Evolutionary conservation across 176 grass and related monocot species (phyloP).

Genomic region (Panicum miliaceum): DNA sequence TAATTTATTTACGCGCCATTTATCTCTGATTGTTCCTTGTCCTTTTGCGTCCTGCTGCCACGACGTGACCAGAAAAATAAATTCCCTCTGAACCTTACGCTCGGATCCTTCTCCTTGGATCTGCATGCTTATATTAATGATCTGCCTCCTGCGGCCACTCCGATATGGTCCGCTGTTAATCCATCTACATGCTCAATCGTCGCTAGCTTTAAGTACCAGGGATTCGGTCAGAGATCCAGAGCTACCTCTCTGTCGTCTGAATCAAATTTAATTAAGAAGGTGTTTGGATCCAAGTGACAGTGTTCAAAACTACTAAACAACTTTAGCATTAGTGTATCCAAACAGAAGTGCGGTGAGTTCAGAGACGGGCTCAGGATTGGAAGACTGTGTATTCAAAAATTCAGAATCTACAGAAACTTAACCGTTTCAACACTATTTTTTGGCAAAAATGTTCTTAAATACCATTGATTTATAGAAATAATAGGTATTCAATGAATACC

Average conservation of each 20-base stretch:
- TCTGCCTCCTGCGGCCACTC: slow-evolving; percentile 9
- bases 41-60: neutral
- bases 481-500: too few species aligned
- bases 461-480: too few species aligned
- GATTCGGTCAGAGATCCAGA: slow-evolving; percentile 19
- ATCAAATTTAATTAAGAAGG: neutral
- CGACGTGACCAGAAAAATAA: slow-evolving; percentile 29
- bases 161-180: neutral
- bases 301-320: too few species aligned
- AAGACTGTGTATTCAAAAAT: too few species aligned
- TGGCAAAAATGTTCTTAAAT: too few species aligned
- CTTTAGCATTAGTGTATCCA: too few species aligned
- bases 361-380: too few species aligned
- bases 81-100: slow-evolving; percentile 9
- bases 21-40: slow-evolving; percentile 8
- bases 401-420: too few species aligned
- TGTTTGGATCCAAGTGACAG: too few species aligned
- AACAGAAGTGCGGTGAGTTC: too few species aligned
- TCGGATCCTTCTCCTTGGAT: slow-evolving; percentile 25
- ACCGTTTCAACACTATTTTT: too few species aligned
- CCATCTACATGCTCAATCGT: neutral
- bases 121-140: neutral
- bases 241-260: neutral
- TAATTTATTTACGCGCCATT: neutral
- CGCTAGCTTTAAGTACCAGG: slow-evolving; percentile 11